Conservation (phyloP, 805 yeast genomes). For the Wickerhamomyces tratensis region DNA sequence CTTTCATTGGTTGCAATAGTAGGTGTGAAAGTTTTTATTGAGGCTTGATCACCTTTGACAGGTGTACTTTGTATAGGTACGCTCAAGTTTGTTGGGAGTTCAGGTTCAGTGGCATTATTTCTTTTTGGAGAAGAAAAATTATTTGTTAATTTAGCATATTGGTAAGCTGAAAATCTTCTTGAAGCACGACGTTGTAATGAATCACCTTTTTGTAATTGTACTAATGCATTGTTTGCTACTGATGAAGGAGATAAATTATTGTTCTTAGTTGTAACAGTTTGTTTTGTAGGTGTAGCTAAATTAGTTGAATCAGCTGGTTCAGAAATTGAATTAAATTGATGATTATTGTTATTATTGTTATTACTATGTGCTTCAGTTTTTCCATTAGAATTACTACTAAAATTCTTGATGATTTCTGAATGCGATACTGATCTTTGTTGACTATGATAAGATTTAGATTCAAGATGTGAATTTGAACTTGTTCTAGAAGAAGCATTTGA, state of each 20-base stretch:
- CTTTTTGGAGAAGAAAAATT: slow-evolving; percentile 16
- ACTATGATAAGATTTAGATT: not conserved
- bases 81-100: slow-evolving; percentile 15
- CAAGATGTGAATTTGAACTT: not conserved
- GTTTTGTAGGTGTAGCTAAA: not conserved
- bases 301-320: no score
- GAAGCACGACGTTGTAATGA: slow-evolving; percentile 89
- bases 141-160: slow-evolving; percentile 65
- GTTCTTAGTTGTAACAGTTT: not conserved
- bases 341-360: not conserved
- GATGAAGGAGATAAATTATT: not conserved
- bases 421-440: not conserved
- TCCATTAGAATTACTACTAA: not conserved
- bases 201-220: slow-evolving; percentile 73
- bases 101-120: slow-evolving; percentile 8
- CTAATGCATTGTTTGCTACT: slow-evolving; percentile 46
- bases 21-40: not conserved
- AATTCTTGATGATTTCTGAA: not conserved
- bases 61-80: slow-evolving; percentile 1
- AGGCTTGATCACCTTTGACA: not conserved
- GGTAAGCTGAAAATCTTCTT: slow-evolving; percentile 88
- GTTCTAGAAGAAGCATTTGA: not conserved
- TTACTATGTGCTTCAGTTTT: not conserved
- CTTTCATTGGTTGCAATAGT: not conserved
- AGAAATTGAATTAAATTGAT: not conserved